Conservation (phyloP, 352 stramenopile genomes). For the Globisporangium nodosum region DNA sequence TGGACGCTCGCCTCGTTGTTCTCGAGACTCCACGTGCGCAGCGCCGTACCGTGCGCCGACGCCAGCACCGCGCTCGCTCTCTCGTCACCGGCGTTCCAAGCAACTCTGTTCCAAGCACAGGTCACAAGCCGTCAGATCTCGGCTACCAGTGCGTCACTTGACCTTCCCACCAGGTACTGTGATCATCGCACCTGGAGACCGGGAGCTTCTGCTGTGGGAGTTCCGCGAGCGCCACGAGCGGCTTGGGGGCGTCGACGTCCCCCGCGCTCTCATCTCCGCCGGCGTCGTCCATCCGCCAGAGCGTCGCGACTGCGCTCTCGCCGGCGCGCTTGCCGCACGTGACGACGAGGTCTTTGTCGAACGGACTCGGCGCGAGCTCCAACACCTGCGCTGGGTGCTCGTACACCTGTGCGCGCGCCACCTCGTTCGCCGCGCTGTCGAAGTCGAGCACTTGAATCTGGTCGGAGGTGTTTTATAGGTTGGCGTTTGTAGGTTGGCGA, state of each 20-base stretch:
- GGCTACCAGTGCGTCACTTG: too few relatives aligned
- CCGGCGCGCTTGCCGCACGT: conserved; percentile 44
- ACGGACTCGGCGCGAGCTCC: conserved; percentile 43
- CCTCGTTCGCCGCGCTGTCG: conserved; percentile 28
- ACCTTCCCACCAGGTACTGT: not conserved
- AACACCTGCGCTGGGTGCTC: conserved; percentile 40
- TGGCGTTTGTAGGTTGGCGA: not conserved
- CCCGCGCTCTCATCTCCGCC: conserved; percentile 10
- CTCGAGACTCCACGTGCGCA: conserved; percentile 52
- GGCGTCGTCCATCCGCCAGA: conserved; percentile 41
- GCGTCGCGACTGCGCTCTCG: conserved; percentile 25
- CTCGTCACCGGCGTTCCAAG: conserved; percentile 32
- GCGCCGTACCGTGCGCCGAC: conserved; percentile 36
- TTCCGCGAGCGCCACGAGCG: conserved; percentile 26
- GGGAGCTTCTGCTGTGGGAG: conserved; percentile 40
- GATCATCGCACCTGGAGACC: conserved; percentile 32
- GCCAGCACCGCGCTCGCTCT: conserved; percentile 19
- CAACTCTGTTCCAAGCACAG: conserved; percentile 17
- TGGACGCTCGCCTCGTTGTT: conserved; percentile 25
- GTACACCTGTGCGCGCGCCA: conserved; percentile 36
- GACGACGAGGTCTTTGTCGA: conserved; percentile 40
- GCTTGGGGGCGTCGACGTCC: conserved; percentile 11
- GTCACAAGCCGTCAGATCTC: not conserved
- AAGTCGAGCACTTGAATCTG: conserved; percentile 67
- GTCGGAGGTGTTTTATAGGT: not conserved